These are phyloP conservation scores for Cystobasidium sp. DNA, from an alignment of 1,284 basidiomycete species.

Conservation along the genomic window DNA sequence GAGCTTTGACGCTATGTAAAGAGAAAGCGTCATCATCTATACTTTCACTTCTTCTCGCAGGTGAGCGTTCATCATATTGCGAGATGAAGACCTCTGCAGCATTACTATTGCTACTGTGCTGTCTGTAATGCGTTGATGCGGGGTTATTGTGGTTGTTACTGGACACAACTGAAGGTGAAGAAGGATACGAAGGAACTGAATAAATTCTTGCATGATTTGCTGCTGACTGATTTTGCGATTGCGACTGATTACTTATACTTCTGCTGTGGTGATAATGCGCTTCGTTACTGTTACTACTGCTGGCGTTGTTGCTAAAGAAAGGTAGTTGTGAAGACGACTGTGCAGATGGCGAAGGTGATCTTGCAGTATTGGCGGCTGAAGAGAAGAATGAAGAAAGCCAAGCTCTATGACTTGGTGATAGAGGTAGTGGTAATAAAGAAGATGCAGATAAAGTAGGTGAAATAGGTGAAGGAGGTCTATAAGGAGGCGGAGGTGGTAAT, in stretches of 20 bases:
- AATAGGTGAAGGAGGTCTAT: conserved; percentile 15
- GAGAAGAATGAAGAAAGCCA: conserved; percentile 23
- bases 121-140: too few species aligned
- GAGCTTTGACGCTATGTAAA: conserved; percentile 21
- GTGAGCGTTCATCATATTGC: not conserved
- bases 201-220: too few species aligned
- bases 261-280: not conserved
- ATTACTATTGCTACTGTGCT: too few species aligned
- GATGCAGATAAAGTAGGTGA: not conserved
- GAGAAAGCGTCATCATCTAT: conserved; percentile 9
- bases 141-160: too few species aligned
- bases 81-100: not conserved
- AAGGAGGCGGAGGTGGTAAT: conserved; percentile 9
- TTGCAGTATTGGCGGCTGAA: not conserved
- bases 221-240: conserved; percentile 3
- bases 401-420: not conserved
- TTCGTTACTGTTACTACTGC: not conserved
- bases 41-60: conserved; percentile 2
- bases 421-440: too few species aligned
- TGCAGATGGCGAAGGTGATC: not conserved
- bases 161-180: too few species aligned
- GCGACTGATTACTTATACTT: conserved; percentile 1
- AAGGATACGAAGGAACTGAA: too few species aligned
- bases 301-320: not conserved
- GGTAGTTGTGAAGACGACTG: not conserved